Base-by-base conservation (phyloP, 2,329 filamentous ascomycete genomes). In the Colletotrichum chrysophilum region DNA sequence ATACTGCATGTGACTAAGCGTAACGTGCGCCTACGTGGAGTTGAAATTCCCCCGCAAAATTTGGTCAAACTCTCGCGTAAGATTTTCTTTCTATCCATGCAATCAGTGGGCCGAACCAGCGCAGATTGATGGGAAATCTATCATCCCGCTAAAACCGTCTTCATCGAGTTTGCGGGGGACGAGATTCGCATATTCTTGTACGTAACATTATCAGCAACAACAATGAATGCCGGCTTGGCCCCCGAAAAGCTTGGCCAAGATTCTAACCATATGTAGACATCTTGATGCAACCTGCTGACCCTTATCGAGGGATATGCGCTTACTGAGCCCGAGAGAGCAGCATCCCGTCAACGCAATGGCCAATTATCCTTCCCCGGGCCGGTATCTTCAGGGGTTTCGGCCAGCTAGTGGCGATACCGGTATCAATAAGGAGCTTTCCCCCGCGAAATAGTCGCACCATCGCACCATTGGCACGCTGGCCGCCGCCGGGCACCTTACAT, bases 31-130 rank as follows among this genome's bases (percentile, higher is more conserved):
- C 32, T 36, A 38, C 32, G n/a, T 38, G 16, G 60, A 26, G 65
- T 66, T 9, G 10, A 4, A 21, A 14, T 38, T 55, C 36, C 68
- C 72, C 72, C 68, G 72, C 68, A 75, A 55, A 61, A 10, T 61
- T 68, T 43, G 21, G 36, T 60, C 52, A 75, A 71, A 16, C 30
- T 75, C 48, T 71, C 18, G 28, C 72, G 72, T 75, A 75, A 75
- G 72, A 75, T 75, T 61, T 75, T 71, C 72, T 21, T 28, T 13
- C n/a, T 7, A 62, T 43, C 52, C 68, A 38, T 61, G 68, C 38
- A 71, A 75, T 71, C 61, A 66, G 72, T 71, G 52, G 72, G 21
- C 28, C 52, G 24, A 38, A 14, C 32, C 48, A 32, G 48, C 60
- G n/a, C 60, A 65, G 34, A 65, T 65, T 18, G 43, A 52, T 32